Base-by-base conservation (phyloP, 768 basidiomycete genomes). In the Gyrodon lividus region DNA sequence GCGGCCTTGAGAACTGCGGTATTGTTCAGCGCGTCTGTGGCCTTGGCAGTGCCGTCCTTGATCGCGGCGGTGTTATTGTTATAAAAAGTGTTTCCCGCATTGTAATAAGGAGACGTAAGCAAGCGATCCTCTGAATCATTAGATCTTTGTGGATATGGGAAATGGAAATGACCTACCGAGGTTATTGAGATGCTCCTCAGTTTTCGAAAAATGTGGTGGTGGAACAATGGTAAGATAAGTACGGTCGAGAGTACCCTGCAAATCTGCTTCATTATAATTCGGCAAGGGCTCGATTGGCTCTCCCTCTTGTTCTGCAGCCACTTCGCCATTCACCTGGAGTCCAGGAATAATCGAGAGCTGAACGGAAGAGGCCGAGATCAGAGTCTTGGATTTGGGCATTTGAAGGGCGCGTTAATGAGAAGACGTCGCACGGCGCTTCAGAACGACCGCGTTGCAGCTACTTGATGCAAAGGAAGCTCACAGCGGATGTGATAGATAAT, bases 1-100 rank as follows among this genome's bases (percentile, higher is more conserved):
- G 60, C 37, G 41, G 43, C 39, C 43, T 45, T 54, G 3, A 49
- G 17, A 19, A 20, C 17, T 13, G 35, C 37, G 48, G n/a, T 23
- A 38, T 9, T 19, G 19, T 45, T 43, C 24, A 39, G n/a, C 2
- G 43, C 43, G 3, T 54, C 31, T 16, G 28, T 28, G 17, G 17
- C 23, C 33, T 48, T 31, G 24, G 3, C 14, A 19, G 41, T 34
- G 3, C 41, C 35, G 1, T 24, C 41, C n/a, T 54, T 38, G 37
- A 54, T 34, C 6, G 30, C 28, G 17, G 40, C 17, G 2, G 31
- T n/a, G 39, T 54, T 50, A 14, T 39, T 28, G 23, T 39, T 50
- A 16, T 45, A 50, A 16, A 50, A 45, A 19, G n/a, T 31, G 24
- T 6, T 49, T 5, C 13, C 23, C 4, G n/a, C 37, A 10, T 26